Evolutionary conservation across 2,329 filamentous ascomycete genomes (phyloP).

Genomic region (Salinomyces thailandicus): DNA sequence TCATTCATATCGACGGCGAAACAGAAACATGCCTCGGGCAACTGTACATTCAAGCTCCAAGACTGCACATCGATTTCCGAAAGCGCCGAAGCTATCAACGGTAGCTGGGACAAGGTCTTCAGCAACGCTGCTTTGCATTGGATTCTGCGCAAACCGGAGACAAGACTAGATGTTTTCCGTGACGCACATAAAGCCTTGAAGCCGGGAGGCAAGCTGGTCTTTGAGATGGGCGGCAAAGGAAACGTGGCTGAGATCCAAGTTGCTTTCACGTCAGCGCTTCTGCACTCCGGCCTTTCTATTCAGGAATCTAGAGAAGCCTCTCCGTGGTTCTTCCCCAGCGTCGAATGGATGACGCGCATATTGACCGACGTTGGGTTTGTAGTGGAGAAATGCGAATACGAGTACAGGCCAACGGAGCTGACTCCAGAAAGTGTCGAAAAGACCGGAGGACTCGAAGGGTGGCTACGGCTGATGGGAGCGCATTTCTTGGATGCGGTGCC

Average conservation of each 20-base stretch:
- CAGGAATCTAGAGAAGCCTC: constrained; percentile 39
- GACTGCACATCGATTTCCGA: constrained; percentile 23
- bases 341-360: constrained; percentile 42
- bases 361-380: constrained; percentile 33
- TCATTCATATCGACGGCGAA: constrained; percentile 32
- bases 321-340: constrained; percentile 65
- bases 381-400: constrained; percentile 44
- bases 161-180: constrained; percentile 43
- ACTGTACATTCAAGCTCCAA: constrained; percentile 22
- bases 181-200: constrained; percentile 42
- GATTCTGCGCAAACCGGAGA: constrained; percentile 39
- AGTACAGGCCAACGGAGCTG: constrained; percentile 53
- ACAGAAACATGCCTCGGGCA: constrained; percentile 11
- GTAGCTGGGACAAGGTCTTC: constrained; percentile 31
- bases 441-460: constrained; percentile 47
- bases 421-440: constrained; percentile 31
- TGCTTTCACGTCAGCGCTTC: constrained; percentile 45
- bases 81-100: constrained; percentile 11
- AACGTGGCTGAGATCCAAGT: constrained; percentile 55
- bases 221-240: constrained; percentile 63
- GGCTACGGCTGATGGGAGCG: constrained; percentile 55
- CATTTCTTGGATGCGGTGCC: constrained; percentile 45
- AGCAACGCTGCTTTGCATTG: constrained; percentile 36
- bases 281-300: constrained; percentile 41
- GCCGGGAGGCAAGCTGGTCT: constrained; percentile 49